Conservation (phyloP, 257 asterid species). For the Capsicum rhomboideum region DNA sequence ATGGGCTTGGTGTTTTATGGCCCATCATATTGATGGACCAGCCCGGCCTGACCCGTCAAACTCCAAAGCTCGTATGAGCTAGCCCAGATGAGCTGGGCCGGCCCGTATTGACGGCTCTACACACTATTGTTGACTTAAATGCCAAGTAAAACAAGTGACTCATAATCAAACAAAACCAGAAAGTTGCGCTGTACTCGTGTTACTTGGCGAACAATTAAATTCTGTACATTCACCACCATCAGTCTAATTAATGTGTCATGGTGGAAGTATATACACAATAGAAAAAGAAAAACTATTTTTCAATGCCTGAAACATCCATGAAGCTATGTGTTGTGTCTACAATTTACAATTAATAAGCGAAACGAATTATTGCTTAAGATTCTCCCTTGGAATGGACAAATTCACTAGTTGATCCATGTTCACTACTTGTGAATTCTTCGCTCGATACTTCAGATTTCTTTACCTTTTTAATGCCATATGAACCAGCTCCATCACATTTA, state of each 20-base stretch:
- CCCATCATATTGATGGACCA: too few relatives aligned
- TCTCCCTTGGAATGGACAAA: neutral
- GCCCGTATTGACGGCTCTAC: too few relatives aligned
- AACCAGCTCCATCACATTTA: neutral
- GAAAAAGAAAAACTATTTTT: neutral
- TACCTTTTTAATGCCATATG: neutral
- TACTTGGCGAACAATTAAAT: too few relatives aligned
- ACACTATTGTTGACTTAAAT: too few relatives aligned
- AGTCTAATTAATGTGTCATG: neutral
- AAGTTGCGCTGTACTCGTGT: neutral
- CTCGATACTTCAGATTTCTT: conserved; percentile 1
- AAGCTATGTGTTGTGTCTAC: neutral
- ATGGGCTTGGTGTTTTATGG: too few relatives aligned
- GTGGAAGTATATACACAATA: neutral
- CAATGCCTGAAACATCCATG: neutral
- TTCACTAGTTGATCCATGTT: neutral
- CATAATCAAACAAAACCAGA: neutral
- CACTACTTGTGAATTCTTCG: neutral
- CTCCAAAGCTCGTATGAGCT: too few relatives aligned
- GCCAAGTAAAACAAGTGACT: neutral
- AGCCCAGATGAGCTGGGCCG: too few relatives aligned
- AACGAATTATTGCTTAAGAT: neutral
- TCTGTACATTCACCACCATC: neutral
- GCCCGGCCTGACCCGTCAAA: too few relatives aligned
- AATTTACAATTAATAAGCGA: neutral